Conservation (phyloP, 768 basidiomycete genomes). For the Phlebiopsis flavidoalba region DNA sequence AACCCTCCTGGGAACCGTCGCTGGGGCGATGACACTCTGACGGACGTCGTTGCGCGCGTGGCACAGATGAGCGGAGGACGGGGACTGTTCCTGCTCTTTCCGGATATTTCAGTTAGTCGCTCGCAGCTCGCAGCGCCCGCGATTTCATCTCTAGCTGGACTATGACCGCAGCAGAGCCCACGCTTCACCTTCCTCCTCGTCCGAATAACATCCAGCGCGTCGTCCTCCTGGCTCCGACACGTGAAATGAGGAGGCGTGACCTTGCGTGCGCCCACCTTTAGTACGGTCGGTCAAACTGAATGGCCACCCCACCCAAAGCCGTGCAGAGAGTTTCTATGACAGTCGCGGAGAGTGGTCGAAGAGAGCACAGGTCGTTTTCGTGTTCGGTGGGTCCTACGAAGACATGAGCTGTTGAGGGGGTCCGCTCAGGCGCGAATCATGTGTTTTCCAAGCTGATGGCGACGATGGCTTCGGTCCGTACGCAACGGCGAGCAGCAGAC, state of each 20-base stretch:
- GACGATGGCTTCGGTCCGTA: neutral
- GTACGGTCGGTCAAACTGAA: slow-evolving; percentile 10
- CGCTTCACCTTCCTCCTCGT: slow-evolving; percentile 10
- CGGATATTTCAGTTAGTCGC: slow-evolving; percentile 8
- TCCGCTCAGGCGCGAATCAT: neutral
- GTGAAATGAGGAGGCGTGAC: slow-evolving; percentile 10
- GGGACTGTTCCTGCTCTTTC: neutral
- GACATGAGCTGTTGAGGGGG: neutral
- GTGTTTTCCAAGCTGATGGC: neutral
- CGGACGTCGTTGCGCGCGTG: neutral
- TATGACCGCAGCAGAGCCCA: slow-evolving; percentile 1
- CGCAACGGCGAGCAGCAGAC: neutral
- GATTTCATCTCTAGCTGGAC: neutral
- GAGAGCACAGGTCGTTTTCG: neutral
- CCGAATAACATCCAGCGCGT: slow-evolving; percentile 10
- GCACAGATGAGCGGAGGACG: neutral
- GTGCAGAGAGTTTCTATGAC: slow-evolving; percentile 11
- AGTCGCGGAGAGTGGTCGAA: slow-evolving; percentile 4
- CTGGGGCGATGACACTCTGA: neutral
- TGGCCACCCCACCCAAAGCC: neutral
- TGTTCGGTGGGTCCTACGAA: neutral
- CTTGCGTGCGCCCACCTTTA: slow-evolving; percentile 6
- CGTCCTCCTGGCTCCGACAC: slow-evolving; percentile 1
- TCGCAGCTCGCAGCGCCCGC: no score
- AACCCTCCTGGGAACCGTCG: neutral